These are phyloP conservation scores for Saxophila tyrrhenica DNA, from an alignment of 495 filamentous ascomycete species.

Conservation along the genomic window DNA sequence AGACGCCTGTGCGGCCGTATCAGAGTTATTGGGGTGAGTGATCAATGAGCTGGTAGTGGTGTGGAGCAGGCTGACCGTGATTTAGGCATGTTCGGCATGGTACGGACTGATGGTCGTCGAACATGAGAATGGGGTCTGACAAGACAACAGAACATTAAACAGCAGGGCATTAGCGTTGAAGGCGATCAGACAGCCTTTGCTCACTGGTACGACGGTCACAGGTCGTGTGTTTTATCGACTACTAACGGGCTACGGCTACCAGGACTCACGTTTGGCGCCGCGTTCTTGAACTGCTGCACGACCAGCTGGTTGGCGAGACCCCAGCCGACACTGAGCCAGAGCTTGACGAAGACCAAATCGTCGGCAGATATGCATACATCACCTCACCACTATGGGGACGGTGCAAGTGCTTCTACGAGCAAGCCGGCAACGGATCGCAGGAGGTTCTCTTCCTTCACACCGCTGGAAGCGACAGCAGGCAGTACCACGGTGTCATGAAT, in stretches of 20 bases:
- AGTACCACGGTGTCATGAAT: slow-evolving; percentile 35
- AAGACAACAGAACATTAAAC: slow-evolving; percentile 25
- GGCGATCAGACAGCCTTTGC: slow-evolving; percentile 29
- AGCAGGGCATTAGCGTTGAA: slow-evolving; percentile 27
- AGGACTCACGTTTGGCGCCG: slow-evolving; percentile 31
- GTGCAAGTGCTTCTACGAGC: slow-evolving; percentile 33
- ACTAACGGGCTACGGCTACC: not conserved
- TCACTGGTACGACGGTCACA: slow-evolving; percentile 15
- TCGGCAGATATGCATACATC: slow-evolving; percentile 31
- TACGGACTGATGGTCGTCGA: too few species aligned
- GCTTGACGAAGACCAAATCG: slow-evolving; percentile 26
- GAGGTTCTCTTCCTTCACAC: slow-evolving; percentile 34
- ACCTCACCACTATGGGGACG: slow-evolving; percentile 30
- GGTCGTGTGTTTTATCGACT: too few species aligned
- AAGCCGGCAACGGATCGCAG: slow-evolving; percentile 28
- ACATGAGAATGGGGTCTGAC: not conserved
- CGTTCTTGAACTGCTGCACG: slow-evolving; percentile 30
- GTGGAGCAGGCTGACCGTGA: slow-evolving; percentile 15
- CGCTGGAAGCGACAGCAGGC: slow-evolving; percentile 30
- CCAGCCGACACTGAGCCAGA: slow-evolving; percentile 21
- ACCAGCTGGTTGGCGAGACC: slow-evolving; percentile 28
- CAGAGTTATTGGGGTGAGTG: slow-evolving; percentile 31
- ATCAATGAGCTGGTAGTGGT: too few species aligned
- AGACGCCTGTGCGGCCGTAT: slow-evolving; percentile 26
- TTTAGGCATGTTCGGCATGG: slow-evolving; percentile 2